Conservation (phyloP, 225 moss, liverwort and hornwort genomes). For the Ulota crispa region DNA sequence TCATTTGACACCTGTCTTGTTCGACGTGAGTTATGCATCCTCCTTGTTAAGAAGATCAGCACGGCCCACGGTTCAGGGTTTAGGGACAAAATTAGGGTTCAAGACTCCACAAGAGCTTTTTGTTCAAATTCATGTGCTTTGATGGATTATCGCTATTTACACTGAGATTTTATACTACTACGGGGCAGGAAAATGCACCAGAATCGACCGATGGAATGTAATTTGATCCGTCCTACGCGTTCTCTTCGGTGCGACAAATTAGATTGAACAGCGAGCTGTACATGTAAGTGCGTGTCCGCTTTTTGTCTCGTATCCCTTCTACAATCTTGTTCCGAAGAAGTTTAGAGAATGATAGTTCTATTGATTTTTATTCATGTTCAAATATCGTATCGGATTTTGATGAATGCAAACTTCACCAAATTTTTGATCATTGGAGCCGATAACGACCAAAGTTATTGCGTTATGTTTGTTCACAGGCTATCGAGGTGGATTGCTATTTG, state of each 20-base stretch:
- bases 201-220: constrained; percentile 16
- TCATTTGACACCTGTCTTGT: not conserved
- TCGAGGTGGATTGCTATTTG: constrained; percentile 1
- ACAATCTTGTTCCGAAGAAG: not conserved
- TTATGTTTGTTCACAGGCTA: not conserved
- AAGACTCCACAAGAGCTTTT: not conserved
- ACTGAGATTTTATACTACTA: not conserved
- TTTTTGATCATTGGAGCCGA: too few relatives aligned
- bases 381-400: constrained; percentile 4
- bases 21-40: not conserved
- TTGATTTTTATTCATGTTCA: not conserved
- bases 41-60: not conserved
- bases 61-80: not conserved
- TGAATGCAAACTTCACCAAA: constrained; percentile 6
- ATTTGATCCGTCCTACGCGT: constrained; percentile 13
- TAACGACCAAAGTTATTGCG: not conserved
- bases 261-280: not conserved
- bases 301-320: not conserved
- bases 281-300: not conserved
- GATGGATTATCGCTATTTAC: not conserved
- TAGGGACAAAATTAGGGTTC: constrained; percentile 13
- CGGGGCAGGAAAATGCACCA: not conserved
- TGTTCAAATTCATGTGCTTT: not conserved
- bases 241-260: not conserved
- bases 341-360: not conserved